Conservation (phyloP, 192 early-diverging fungal species). For the Coemansia sp. region DNA sequence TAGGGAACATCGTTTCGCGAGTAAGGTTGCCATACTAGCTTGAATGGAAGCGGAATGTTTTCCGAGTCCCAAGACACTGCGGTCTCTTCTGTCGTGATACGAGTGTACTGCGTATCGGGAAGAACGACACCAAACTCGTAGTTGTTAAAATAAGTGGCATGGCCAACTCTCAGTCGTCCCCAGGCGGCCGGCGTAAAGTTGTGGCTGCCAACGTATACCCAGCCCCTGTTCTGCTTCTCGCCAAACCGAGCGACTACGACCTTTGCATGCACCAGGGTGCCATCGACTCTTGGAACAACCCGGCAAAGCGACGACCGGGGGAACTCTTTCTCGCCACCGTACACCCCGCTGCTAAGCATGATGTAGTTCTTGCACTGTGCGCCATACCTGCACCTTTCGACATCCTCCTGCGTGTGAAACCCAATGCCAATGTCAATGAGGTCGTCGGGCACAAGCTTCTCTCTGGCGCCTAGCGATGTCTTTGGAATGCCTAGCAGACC, state of each 20-base stretch:
- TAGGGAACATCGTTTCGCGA: conserved; percentile 11
- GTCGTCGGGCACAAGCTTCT: conserved; percentile 12
- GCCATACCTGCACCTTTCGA: conserved; percentile 10
- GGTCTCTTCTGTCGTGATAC: background rate
- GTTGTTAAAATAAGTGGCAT: conserved; percentile 30
- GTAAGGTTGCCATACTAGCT: conserved; percentile 22
- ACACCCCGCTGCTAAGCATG: conserved; percentile 2
- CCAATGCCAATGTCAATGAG: conserved; percentile 30
- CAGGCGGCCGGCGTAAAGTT: conserved; percentile 43
- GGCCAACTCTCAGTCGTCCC: conserved; percentile 13
- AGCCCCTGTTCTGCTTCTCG: conserved; percentile 15
- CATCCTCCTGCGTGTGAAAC: conserved; percentile 31
- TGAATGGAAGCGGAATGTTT: conserved; percentile 18
- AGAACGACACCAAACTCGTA: conserved; percentile 42
- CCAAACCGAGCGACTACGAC: conserved; percentile 23
- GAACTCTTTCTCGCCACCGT: conserved; percentile 10
- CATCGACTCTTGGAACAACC: conserved; percentile 1
- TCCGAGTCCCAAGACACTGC: conserved; percentile 6
- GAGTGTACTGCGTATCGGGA: background rate
- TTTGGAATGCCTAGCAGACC: background rate
- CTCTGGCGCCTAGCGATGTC: background rate
- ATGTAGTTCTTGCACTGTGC: background rate
- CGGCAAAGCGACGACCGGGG: conserved; percentile 4
- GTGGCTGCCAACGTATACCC: conserved; percentile 43
- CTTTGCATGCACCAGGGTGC: conserved; percentile 38